phyloP scores from a whole-genome alignment of 257 asterid genomes.

The Primulina tabacum region DNA sequence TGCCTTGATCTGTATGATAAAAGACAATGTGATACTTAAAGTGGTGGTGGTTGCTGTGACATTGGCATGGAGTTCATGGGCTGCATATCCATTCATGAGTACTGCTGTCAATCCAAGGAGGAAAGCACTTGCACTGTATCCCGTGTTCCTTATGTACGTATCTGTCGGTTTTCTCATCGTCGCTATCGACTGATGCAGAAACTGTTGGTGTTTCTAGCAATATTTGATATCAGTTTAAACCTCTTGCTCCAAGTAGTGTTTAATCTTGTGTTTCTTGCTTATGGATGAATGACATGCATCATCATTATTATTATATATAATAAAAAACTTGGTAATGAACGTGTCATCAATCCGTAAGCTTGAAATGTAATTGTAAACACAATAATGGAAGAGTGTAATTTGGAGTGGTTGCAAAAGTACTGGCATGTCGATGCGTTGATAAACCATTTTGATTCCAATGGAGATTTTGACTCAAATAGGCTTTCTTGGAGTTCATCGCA shows the following conservation, averaged over 20 bases:
- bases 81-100: constrained; percentile 98
- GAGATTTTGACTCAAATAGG: neutral
- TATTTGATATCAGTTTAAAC: neutral
- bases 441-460: neutral
- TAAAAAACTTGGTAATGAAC: too few relatives aligned
- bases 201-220: constrained; percentile 2
- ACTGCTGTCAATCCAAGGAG: constrained; percentile 79
- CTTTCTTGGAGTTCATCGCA: neutral
- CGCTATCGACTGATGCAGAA: constrained; percentile 62
- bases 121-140: constrained; percentile 93
- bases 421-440: neutral
- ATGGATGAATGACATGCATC: neutral
- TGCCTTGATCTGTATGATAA: constrained; percentile 78
- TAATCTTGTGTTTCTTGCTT: neutral
- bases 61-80: constrained; percentile 98
- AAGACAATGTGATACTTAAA: constrained; percentile 72
- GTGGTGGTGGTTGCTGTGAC: constrained; percentile 71
- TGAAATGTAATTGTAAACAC: neutral
- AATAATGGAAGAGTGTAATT: neutral
- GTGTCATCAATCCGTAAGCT: neutral
- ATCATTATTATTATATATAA: too few relatives aligned
- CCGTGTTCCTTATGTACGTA: constrained; percentile 87
- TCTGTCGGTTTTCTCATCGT: constrained; percentile 92
- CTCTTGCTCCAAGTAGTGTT: neutral
- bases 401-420: neutral